Percentiles rank a stretch among this genome's conserved stretches.
Conservation (phyloP, 345 rosid genomes). For the Balakata baccata region DNA sequence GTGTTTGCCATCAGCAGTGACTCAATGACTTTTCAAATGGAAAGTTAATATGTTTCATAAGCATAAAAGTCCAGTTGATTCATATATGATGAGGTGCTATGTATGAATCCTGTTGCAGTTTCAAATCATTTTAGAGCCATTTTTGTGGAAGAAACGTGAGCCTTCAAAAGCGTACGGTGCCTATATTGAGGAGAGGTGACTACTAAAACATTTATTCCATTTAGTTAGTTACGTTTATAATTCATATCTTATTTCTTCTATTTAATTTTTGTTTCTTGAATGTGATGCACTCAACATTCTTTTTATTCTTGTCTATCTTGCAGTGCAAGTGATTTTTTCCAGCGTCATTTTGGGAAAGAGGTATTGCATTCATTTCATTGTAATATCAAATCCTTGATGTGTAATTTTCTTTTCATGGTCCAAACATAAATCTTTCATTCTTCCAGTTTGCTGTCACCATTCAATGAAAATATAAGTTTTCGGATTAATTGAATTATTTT, state of each 20-base stretch:
- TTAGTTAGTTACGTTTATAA: not conserved
- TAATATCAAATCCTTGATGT: not conserved
- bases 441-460: constrained; percentile 1
- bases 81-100: not conserved
- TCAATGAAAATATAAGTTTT: not conserved
- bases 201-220: not conserved
- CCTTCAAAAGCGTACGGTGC: constrained; percentile 38
- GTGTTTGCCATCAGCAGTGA: not conserved
- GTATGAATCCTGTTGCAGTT: constrained; percentile 39
- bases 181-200: constrained; percentile 51
- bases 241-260: not conserved
- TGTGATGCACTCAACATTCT: constrained; percentile 9
- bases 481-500: not conserved
- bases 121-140: constrained; percentile 65
- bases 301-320: constrained; percentile 25
- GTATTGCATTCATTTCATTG: constrained; percentile 32
- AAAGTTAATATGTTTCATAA: not conserved
- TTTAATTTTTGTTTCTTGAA: not conserved
- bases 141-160: constrained; percentile 65
- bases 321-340: constrained; percentile 72
- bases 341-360: constrained; percentile 87
- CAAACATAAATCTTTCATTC: not conserved
- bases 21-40: not conserved
- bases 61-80: not conserved
- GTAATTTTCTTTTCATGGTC: not conserved